These are phyloP conservation scores for Pholiota conissans DNA, from an alignment of 768 basidiomycete genomes.

Conservation along the genomic window DNA sequence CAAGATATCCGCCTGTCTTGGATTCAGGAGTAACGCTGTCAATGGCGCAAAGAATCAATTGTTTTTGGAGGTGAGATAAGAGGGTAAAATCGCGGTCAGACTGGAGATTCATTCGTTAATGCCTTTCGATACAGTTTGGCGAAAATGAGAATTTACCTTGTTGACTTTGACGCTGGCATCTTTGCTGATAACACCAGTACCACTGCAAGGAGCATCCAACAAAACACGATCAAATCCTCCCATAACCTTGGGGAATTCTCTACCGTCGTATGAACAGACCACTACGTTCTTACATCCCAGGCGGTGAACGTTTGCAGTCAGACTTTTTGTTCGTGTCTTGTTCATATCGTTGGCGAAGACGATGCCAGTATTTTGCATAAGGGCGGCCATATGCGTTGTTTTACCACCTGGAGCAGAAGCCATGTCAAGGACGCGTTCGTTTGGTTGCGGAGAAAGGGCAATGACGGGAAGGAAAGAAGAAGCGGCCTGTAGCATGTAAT, in stretches of 20 bases:
- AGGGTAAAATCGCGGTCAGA: slow-evolving; percentile 94
- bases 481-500: slow-evolving; percentile 99
- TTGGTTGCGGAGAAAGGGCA: slow-evolving; percentile 87
- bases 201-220: slow-evolving; percentile 95
- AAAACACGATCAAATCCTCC: slow-evolving; percentile 98
- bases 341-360: slow-evolving; percentile 97
- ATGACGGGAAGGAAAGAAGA: slow-evolving; percentile 99
- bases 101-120: slow-evolving; percentile 38
- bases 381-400: slow-evolving; percentile 95
- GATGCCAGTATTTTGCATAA: slow-evolving; percentile 96
- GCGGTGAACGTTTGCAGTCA: slow-evolving; percentile 95
- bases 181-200: slow-evolving; percentile 98
- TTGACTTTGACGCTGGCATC: slow-evolving; percentile 97
- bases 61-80: slow-evolving; percentile 96
- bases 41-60: slow-evolving; percentile 96
- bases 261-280: slow-evolving; percentile 94
- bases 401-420: slow-evolving; percentile 98
- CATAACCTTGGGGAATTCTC: slow-evolving; percentile 98
- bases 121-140: background rate
- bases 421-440: slow-evolving; percentile 97
- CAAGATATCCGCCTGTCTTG: slow-evolving; percentile 89
- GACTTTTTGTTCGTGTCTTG: slow-evolving; percentile 91
- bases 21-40: slow-evolving; percentile 92
- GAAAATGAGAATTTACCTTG: slow-evolving; percentile 61
- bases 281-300: slow-evolving; percentile 98